Conservation (phyloP, 23 red algal genomes). For the Rhodosorus marinus region DNA sequence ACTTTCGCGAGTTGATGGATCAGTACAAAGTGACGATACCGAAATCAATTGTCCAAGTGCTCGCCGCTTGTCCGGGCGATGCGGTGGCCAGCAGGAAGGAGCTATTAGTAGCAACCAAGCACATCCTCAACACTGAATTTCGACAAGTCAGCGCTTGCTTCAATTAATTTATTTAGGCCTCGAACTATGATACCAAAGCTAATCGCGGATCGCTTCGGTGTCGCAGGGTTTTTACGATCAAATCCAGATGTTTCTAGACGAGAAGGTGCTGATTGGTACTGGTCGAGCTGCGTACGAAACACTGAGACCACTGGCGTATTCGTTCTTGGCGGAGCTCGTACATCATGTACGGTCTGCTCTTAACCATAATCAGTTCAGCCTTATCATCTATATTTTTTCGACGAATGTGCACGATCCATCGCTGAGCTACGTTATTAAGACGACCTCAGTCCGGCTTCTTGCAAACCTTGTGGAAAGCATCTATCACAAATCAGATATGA, state of each 20-base stretch:
- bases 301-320: constrained; percentile 80
- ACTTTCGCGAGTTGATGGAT: constrained; percentile 42
- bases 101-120: constrained; percentile 70
- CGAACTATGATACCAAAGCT: too few species aligned
- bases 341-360: constrained; percentile 66
- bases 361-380: constrained; percentile 37
- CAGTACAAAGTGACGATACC: constrained; percentile 35
- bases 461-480: constrained; percentile 80
- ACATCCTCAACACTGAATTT: constrained; percentile 57
- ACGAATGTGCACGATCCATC: constrained; percentile 81
- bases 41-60: constrained; percentile 56
- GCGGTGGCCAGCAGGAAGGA: constrained; percentile 72
- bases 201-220: too few species aligned
- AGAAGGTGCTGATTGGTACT: constrained; percentile 71
- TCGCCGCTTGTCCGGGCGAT: constrained; percentile 59
- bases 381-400: constrained; percentile 68
- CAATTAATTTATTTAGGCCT: too few species aligned
- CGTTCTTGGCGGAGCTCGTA: constrained; percentile 87
- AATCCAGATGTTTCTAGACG: constrained; percentile 69
- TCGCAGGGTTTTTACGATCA: constrained; percentile 57
- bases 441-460: constrained; percentile 61
- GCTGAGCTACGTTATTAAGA: constrained; percentile 53
- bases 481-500: constrained; percentile 20
- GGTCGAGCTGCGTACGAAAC: constrained; percentile 37
- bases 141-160: too few species aligned